Base-by-base conservation (phyloP, 169 alveolate species). In the Perkinsus chesapeaki region DNA sequence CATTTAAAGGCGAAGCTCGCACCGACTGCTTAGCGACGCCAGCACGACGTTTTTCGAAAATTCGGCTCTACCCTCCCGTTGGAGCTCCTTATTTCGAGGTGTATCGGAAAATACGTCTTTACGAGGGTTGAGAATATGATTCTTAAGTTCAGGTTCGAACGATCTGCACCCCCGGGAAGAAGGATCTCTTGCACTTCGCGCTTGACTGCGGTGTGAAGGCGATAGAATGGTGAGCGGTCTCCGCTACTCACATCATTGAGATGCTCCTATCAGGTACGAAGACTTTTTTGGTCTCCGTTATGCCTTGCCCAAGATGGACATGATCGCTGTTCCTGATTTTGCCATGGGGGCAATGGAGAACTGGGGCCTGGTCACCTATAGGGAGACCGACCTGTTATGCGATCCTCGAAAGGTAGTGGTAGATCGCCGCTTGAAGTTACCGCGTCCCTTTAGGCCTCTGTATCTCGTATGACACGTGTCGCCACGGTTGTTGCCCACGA, bases 321-420 rank as follows among this genome's bases (percentile, higher is more conserved):
- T 96, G 93, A 95, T 96, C 12, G 96, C 96, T 92, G 95, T 95
- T 72, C 97, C 98, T 37, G 96, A 95, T 47, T 96, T 95, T 90
- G 93, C 96, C 48, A 96, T 95, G 37, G 98, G 98, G 34, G 99
- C 98, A 0, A 98, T 98, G 99, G 99, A 97, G 94, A 97, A 97
- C 93, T 97, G 97, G 95, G 99, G 99, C 20, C 94, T 97, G 39
- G 96, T 97, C 27, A 94, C 97, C 39, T 94, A 96, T 82, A 91
- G 94, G 23, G 96, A 95, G 43, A 92, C 94, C 0, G 95, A 93
- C 38, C 92, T 96, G 60, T 72, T 93, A 27, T 91, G 92, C 39
- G 94, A 39, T 39, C 82, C 82, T 5, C 37, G 27, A 60, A 60
- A 23, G 31, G 82, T 60, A 60, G 82, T 7, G 23, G 37, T 16